phyloP scores from a whole-genome alignment of 129 eudicot species.

The Artemisia argyi region DNA sequence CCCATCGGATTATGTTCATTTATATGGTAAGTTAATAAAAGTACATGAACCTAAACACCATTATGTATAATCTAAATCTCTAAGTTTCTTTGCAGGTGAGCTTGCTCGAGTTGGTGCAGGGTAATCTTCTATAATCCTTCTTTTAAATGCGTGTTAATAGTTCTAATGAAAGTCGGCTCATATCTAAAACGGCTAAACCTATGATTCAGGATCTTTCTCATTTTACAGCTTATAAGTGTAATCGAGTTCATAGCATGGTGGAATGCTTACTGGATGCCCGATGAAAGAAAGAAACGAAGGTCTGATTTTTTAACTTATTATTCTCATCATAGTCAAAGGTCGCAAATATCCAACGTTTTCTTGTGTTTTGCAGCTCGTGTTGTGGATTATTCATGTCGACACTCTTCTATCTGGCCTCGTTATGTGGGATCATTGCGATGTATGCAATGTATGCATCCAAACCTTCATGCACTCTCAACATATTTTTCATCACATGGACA shows the following conservation, averaged over 20 bases:
- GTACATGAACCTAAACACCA: not conserved
- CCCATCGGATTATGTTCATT: constrained; percentile 65
- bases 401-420: constrained; percentile 63
- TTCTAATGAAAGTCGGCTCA: constrained; percentile 16
- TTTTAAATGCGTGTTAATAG: not conserved
- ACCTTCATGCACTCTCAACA: constrained; percentile 77
- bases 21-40: constrained; percentile 58
- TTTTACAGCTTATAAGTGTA: constrained; percentile 89
- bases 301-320: constrained; percentile 20
- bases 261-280: constrained; percentile 90
- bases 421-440: constrained; percentile 70
- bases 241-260: constrained; percentile 97
- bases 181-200: constrained; percentile 3
- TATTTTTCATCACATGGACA: constrained; percentile 95
- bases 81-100: constrained; percentile 69
- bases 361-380: constrained; percentile 57
- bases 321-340: not conserved
- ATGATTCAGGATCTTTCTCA: constrained; percentile 72
- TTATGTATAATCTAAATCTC: not conserved
- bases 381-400: constrained; percentile 89
- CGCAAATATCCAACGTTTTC: not conserved
- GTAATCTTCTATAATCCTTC: constrained; percentile 45
- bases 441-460: constrained; percentile 72
- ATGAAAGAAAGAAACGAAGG: constrained; percentile 64
- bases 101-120: constrained; percentile 98